Conservation (phyloP, 352 stramenopile species). For the Aphanomyces stellatus region DNA sequence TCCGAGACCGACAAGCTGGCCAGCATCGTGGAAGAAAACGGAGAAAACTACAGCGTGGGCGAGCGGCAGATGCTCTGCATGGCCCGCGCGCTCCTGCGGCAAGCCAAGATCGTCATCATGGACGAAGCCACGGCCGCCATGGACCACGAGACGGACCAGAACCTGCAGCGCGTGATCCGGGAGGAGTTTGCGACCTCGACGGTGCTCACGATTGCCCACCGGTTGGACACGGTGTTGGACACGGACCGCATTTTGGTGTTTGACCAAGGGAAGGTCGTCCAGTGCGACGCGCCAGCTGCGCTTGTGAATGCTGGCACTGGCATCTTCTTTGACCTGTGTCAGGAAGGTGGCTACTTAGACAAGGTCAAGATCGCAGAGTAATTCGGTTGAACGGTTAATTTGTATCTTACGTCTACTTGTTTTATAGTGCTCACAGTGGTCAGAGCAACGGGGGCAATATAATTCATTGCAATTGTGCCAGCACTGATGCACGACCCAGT, state of each 20-base stretch:
- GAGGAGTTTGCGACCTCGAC: constrained; percentile 66
- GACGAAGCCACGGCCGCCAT: constrained; percentile 40
- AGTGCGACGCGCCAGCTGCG: constrained; percentile 73
- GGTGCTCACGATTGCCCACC: constrained; percentile 86
- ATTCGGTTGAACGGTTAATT: too few species aligned
- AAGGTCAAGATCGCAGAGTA: too few species aligned
- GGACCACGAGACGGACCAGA: constrained; percentile 46
- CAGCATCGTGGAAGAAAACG: constrained; percentile 73
- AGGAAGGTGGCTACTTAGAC: constrained; percentile 22
- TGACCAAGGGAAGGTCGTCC: constrained; percentile 66
- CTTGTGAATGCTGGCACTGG: constrained; percentile 35
- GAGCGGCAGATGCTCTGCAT: too few species aligned
- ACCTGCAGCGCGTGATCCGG: constrained; percentile 35
- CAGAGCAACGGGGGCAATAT: constrained; percentile 23
- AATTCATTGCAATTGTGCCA: constrained; percentile 19
- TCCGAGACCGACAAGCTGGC: constrained; percentile 69
- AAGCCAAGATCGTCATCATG: constrained; percentile 29
- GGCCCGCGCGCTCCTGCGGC: neutral
- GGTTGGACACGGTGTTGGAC: constrained; percentile 88
- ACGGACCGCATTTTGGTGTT: constrained; percentile 84
- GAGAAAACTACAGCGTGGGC: constrained; percentile 80
- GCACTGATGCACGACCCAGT: constrained; percentile 12
- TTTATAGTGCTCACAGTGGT: constrained; percentile 19
- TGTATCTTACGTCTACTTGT: constrained; percentile 12
- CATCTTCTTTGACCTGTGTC: constrained; percentile 25